A percentile compares a stretch with the other conserved stretches of the same genome.
Evolutionary conservation across 306 rosid species (phyloP).

Genomic region (Chamaecrista fasciculata): DNA sequence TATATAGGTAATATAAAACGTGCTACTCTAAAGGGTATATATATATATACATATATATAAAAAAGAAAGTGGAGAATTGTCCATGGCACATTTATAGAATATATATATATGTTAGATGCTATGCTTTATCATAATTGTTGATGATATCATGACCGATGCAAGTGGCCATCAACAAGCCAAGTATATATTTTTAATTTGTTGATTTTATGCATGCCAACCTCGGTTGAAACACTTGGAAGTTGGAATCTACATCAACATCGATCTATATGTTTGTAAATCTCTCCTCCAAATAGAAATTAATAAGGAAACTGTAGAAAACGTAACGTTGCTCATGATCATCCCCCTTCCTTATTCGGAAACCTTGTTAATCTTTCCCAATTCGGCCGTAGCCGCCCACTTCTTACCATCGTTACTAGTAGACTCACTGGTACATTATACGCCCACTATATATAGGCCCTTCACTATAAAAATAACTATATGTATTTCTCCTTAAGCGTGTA

Average conservation of each 20-base stretch:
- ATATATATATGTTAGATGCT: constrained; percentile 26
- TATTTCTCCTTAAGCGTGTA: background rate
- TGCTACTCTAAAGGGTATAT: constrained; percentile 13
- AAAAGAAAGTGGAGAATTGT: background rate
- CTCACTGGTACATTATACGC: background rate
- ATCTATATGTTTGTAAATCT: no score
- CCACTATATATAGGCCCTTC: background rate
- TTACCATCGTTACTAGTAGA: constrained; percentile 21
- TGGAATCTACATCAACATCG: no score
- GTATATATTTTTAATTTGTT: no score
- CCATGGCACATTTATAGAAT: background rate
- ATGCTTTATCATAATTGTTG: constrained; percentile 43
- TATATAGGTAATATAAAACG: constrained; percentile 20
- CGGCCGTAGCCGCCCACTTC: constrained; percentile 33
- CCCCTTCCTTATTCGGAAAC: constrained; percentile 44
- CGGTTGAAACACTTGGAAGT: constrained; percentile 27
- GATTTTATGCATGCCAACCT: constrained; percentile 1
- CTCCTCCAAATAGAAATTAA: constrained; percentile 44
- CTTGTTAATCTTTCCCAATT: background rate
- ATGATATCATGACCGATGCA: background rate
- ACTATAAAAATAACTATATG: background rate
- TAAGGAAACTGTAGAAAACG: constrained; percentile 40
- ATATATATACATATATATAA: no score
- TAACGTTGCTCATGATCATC: constrained; percentile 23
- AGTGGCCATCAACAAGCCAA: background rate